Conservation (phyloP, 2,329 filamentous ascomycete genomes). For the Fusarium sp. region DNA sequence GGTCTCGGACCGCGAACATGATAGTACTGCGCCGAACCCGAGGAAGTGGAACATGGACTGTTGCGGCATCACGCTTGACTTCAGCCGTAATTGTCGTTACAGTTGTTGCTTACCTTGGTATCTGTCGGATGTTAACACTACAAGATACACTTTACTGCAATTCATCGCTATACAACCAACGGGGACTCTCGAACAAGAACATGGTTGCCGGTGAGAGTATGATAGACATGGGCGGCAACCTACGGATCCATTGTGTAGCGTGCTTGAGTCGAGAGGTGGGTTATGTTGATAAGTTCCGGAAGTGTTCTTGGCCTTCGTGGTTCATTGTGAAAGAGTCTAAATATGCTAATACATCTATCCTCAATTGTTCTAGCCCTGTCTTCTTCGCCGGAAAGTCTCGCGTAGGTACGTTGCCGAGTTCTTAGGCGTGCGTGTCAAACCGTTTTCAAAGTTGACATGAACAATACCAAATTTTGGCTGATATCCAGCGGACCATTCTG, state of each 20-base stretch:
- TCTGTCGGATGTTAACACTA: background rate
- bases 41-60: background rate
- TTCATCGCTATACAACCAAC: no score
- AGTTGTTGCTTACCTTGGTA: background rate
- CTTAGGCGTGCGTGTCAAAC: slow-evolving; percentile 53
- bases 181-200: background rate
- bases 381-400: background rate
- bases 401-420: slow-evolving; percentile 43
- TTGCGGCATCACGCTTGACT: background rate
- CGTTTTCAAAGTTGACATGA: slow-evolving; percentile 51
- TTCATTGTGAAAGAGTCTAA: background rate
- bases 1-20: background rate
- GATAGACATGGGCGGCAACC: background rate
- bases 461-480: slow-evolving; percentile 54
- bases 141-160: no score
- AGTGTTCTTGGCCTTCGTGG: background rate
- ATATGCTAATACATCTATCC: background rate
- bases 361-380: background rate
- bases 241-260: background rate
- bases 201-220: background rate
- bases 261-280: background rate
- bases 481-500: slow-evolving; percentile 52
- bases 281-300: background rate
- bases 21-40: background rate
- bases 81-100: background rate